Conservation (phyloP, 2,329 filamentous ascomycete genomes). For the Lasiodiplodia theobromae region DNA sequence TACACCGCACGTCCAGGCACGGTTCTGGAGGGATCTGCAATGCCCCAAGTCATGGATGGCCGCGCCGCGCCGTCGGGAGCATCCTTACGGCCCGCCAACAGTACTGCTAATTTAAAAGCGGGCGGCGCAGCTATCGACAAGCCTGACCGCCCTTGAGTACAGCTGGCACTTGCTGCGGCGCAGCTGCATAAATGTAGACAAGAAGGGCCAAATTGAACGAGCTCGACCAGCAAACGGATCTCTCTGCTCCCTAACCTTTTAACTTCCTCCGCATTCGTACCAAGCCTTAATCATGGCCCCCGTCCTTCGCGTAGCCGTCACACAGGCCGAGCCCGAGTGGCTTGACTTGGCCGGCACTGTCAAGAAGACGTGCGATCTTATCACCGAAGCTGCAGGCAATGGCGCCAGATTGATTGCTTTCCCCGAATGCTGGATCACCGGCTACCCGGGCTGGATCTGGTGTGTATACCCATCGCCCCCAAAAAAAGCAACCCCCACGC, state of each 20-base stretch:
- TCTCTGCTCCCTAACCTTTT: not conserved
- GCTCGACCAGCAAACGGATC: not conserved
- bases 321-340: slow-evolving; percentile 68
- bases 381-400: slow-evolving; percentile 61
- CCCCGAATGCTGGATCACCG: slow-evolving; percentile 56
- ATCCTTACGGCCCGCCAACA: not conserved
- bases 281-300: not conserved
- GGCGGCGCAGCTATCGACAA: not conserved
- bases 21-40: not conserved
- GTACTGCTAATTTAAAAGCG: not conserved
- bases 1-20: not conserved
- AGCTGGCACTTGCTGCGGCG: not conserved
- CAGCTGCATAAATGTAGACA: slow-evolving; percentile 5
- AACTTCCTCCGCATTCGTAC: not conserved
- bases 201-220: not conserved
- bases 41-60: not conserved
- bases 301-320: slow-evolving; percentile 53
- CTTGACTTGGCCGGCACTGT: slow-evolving; percentile 64
- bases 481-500: not conserved
- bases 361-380: slow-evolving; percentile 64
- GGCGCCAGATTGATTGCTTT: slow-evolving; percentile 62
- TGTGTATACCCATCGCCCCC: slow-evolving; percentile 35
- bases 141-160: not conserved
- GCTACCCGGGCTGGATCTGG: slow-evolving; percentile 58
- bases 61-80: slow-evolving; percentile 2